A percentile compares a stretch with the other conserved stretches of the same genome.
Evolutionary conservation across 306 rosid species (phyloP).

Genomic region (Cyclanthera cordifolia): DNA sequence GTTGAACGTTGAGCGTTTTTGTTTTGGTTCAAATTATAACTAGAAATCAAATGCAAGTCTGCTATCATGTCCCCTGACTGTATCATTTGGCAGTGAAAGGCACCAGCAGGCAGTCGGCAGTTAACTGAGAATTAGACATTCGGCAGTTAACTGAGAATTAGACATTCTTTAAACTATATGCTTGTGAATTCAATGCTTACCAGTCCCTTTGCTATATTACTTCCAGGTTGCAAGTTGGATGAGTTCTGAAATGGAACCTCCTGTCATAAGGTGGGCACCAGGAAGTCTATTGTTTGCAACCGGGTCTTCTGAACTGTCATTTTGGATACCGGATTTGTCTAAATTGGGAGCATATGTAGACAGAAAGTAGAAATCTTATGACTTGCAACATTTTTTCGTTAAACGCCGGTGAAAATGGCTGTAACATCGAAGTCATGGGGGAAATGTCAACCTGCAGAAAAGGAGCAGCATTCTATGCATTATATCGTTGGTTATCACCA

Average conservation of each 20-base stretch:
- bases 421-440: slow-evolving; percentile 8
- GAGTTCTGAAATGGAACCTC: slow-evolving; percentile 84
- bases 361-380: slow-evolving; percentile 42
- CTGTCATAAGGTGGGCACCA: slow-evolving; percentile 86
- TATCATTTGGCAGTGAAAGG: background rate
- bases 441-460: background rate
- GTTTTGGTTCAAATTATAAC: background rate
- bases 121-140: no score
- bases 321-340: slow-evolving; percentile 90
- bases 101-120: no score
- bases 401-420: background rate
- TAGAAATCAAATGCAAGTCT: background rate
- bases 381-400: background rate
- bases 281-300: slow-evolving; percentile 87
- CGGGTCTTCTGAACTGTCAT: slow-evolving; percentile 82
- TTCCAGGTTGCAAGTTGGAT: slow-evolving; percentile 81
- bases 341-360: slow-evolving; percentile 75
- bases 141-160: background rate
- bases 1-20: background rate
- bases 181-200: background rate
- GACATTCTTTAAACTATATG: no score
- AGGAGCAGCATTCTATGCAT: background rate
- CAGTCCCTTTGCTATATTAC: background rate
- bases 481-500: background rate
- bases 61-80: no score